Conservation (phyloP, 1,284 basidiomycete species). For the Sporisorium graminicola region DNA sequence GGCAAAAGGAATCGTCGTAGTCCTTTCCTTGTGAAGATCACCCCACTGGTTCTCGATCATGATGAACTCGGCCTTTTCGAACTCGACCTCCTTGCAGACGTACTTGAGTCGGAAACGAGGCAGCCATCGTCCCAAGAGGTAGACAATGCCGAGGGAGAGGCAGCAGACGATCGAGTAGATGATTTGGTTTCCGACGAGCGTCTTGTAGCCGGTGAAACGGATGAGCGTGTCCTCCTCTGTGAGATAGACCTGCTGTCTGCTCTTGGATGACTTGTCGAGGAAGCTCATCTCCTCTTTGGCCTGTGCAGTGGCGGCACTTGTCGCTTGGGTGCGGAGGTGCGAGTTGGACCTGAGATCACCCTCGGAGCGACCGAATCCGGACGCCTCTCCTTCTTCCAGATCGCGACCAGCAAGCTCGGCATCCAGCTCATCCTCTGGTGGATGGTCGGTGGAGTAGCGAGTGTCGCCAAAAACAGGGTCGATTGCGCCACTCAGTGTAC, state of each 20-base stretch:
- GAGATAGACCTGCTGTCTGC: conserved; percentile 85
- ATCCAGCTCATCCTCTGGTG: conserved; percentile 61
- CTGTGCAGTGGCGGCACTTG: conserved; percentile 4
- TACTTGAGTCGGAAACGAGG: conserved; percentile 88
- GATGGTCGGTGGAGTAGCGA: conserved; percentile 55
- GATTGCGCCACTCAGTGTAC: conserved; percentile 57
- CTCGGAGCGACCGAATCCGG: conserved; percentile 46
- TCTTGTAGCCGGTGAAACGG: conserved; percentile 89
- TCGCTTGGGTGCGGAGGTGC: conserved; percentile 7
- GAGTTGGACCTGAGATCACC: conserved; percentile 26
- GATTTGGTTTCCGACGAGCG: conserved; percentile 76
- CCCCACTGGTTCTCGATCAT: conserved; percentile 79
- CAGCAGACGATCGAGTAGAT: conserved; percentile 82
- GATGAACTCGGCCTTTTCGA: conserved; percentile 80
- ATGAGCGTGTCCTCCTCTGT: conserved; percentile 91
- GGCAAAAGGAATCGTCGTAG: conserved; percentile 62
- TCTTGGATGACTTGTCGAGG: conserved; percentile 63
- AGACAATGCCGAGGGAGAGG: conserved; percentile 81
- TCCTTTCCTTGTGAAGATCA: conserved; percentile 59
- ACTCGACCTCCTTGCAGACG: conserved; percentile 86
- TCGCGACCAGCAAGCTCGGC: conserved; percentile 54
- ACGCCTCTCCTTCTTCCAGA: conserved; percentile 32
- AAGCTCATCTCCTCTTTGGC: conserved; percentile 47
- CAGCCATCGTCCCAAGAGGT: conserved; percentile 91
- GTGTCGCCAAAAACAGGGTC: conserved; percentile 67